Base-by-base conservation (phyloP, 2,329 filamentous ascomycete species). In the Verticillium nonalfalfae region DNA sequence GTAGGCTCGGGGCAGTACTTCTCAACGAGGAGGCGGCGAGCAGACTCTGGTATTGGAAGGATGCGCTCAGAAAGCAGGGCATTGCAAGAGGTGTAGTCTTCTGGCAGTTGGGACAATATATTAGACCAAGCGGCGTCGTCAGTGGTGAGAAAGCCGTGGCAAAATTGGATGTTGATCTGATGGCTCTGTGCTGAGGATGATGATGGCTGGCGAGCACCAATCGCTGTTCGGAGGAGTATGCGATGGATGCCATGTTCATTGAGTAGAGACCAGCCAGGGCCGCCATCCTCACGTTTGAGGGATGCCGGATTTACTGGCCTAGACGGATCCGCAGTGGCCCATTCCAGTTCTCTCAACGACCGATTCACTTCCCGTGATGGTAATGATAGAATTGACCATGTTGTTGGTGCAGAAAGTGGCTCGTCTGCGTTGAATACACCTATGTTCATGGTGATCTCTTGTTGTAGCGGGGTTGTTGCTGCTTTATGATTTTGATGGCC, bases 1-100 rank as follows among this genome's bases (percentile, higher is more conserved):
- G 52, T 4, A 5, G 2, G 9, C 10, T 45, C 60, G 3, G 63
- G 60, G 7, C 65, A 63, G 33, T 68, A 72, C 3, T 59, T 64
- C 0, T 63, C 35, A 14, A 67, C 59, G 11, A 74, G 58, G 0
- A 66, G 33, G 15, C 62, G 57, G 1, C 69, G 67, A 1, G 63
- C 62, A 0, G 36, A 7, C 1, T 59, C 57, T 0, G 63, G 57
- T 9, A 72, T 38, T 1, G 71, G 65, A 1, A 64, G 63, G n/a
- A 72, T 72, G 7, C 70, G 68, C 54, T 74, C 69, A 14, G 66
- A 69, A n/a, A 73, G 52, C 7, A 74, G 60, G 7, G 68, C 68
- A 18, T 72, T 69, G 58, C 69, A 71, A 1, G 66, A 9, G 1
- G 60, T 64, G 31, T 65, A 71, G 0, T 58, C 61, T 0, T 57